Conservation (phyloP, 768 basidiomycete genomes). For the Naganishia antarctica region DNA sequence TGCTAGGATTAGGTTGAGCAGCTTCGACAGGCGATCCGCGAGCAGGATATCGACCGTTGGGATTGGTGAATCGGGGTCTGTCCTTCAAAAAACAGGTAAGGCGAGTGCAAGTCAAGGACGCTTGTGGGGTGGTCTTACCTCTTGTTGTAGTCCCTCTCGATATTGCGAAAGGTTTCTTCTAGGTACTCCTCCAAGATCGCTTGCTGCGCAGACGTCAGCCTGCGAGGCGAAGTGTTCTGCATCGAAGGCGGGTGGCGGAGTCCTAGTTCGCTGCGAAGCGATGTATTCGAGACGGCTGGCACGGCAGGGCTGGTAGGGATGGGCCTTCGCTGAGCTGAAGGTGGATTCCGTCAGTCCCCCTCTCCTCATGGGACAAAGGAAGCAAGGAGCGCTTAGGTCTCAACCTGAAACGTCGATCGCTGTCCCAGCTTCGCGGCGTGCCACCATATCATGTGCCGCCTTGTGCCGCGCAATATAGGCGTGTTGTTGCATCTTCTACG, state of each 20-base stretch:
- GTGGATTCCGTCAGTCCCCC: too few species aligned
- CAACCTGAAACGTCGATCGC: constrained; percentile 4
- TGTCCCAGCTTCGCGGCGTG: neutral
- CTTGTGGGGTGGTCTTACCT: neutral
- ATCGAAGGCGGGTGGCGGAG: neutral
- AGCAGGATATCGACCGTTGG: constrained; percentile 1
- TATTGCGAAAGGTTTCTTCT: constrained; percentile 8
- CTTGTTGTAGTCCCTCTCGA: constrained; percentile 18
- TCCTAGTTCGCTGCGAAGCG: too few species aligned
- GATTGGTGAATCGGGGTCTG: neutral
- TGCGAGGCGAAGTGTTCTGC: neutral
- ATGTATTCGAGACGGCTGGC: too few species aligned
- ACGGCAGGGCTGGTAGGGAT: too few species aligned
- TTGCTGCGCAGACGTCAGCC: constrained; percentile 8
- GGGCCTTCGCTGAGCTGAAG: too few species aligned
- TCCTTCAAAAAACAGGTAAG: neutral
- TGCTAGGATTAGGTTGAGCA: constrained; percentile 1
- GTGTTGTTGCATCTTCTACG: neutral
- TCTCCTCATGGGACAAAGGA: too few species aligned
- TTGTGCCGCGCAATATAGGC: neutral
- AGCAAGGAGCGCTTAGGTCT: too few species aligned
- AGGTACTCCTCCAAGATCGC: constrained; percentile 3
- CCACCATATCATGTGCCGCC: neutral
- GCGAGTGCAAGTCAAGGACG: neutral
- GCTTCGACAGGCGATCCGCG: neutral